Evolutionary conservation across 169 alveolate genomes (phyloP).

Genomic region (Neospora caninum): DNA sequence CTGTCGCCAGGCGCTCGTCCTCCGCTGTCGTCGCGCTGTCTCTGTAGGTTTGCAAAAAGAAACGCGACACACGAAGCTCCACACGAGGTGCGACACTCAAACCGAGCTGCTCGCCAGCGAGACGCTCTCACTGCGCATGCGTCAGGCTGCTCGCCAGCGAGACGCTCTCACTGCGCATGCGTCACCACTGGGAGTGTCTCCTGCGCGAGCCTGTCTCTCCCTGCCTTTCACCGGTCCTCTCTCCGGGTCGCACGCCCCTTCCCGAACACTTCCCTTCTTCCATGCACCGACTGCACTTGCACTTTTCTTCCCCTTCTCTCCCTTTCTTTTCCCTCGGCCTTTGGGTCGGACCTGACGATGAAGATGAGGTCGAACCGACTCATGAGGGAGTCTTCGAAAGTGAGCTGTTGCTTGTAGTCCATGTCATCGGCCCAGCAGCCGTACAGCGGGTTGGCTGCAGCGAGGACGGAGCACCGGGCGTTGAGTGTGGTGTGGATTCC

Average conservation of each 20-base stretch:
- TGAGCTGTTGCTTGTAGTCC: constrained; percentile 92
- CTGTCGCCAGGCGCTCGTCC: constrained; percentile 59
- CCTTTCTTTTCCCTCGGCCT: too few species aligned
- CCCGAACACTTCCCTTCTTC: not conserved
- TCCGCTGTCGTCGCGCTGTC: constrained; percentile 40
- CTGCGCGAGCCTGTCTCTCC: too few species aligned
- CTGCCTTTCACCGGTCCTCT: not conserved
- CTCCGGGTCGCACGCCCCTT: not conserved
- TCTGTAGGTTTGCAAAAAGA: not conserved
- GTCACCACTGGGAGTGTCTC: too few species aligned
- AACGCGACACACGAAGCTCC: not conserved
- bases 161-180: too few species aligned
- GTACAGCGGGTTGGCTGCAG: constrained; percentile 99
- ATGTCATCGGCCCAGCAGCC: constrained; percentile 94
- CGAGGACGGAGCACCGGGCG: constrained; percentile 98
- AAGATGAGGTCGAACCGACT: constrained; percentile 96
- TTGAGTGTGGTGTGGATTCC: constrained; percentile 98
- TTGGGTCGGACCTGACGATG: constrained; percentile 76
- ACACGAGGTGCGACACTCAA: too few species aligned
- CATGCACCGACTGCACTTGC: not conserved
- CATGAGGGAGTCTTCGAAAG: constrained; percentile 96
- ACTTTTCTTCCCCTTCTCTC: too few species aligned
- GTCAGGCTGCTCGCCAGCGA: too few species aligned
- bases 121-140: too few species aligned
- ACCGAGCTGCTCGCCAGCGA: too few species aligned